These are phyloP conservation scores for Ascochyta fabae DNA, from an alignment of 2,329 filamentous ascomycete species.

Conservation along the genomic window DNA sequence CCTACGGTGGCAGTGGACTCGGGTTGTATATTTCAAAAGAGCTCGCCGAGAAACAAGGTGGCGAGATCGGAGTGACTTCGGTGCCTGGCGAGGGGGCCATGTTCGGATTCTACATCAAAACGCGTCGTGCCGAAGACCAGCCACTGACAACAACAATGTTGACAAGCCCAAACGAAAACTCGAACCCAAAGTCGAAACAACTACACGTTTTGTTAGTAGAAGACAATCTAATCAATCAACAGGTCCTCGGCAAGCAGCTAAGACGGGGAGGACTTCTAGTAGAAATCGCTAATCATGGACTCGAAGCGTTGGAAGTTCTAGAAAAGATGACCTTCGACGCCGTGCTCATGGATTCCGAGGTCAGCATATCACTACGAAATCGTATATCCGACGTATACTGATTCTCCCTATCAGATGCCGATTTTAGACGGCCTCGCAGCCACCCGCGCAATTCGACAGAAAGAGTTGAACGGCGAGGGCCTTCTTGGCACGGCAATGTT, in stretches of 20 bases:
- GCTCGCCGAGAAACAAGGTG: constrained; percentile 34
- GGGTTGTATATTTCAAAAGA: constrained; percentile 36
- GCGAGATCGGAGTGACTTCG: constrained; percentile 28
- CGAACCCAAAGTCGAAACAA: neutral
- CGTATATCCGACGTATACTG: too few relatives aligned
- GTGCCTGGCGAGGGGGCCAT: constrained; percentile 22
- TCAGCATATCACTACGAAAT: neutral
- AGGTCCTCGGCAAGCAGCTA: constrained; percentile 43
- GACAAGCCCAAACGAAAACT: neutral
- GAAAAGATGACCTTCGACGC: constrained; percentile 37
- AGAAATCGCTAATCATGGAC: constrained; percentile 44
- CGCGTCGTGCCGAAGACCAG: constrained; percentile 7
- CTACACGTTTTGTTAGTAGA: constrained; percentile 46
- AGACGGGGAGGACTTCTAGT: constrained; percentile 39
- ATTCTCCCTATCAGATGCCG: constrained; percentile 26
- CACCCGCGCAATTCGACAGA: constrained; percentile 27
- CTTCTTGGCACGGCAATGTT: constrained; percentile 25
- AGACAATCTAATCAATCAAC: constrained; percentile 50
- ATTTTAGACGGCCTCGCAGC: constrained; percentile 34
- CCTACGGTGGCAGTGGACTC: constrained; percentile 46
- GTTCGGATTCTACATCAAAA: constrained; percentile 34
- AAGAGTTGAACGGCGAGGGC: constrained; percentile 3
- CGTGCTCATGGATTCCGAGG: constrained; percentile 57
- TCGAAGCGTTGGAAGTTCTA: constrained; percentile 44
- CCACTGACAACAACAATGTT: neutral